Evolutionary conservation across 1,284 basidiomycete genomes (phyloP), one percentile per base, ranked within the genome.

Genomic region (Sutorius eximius): DNA sequence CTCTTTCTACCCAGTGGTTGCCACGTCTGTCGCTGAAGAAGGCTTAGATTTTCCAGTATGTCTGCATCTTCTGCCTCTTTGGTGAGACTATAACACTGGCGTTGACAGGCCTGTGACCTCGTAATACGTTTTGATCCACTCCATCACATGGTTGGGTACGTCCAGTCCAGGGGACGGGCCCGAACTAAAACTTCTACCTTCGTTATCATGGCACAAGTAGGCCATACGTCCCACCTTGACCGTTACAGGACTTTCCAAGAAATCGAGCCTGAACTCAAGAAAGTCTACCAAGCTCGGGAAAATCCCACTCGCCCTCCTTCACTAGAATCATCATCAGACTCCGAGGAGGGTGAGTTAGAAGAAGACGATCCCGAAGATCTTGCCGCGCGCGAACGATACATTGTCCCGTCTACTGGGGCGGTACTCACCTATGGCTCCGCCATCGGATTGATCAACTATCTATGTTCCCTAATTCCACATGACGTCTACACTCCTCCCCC

Each of bases 21-120:
- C 91, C 4, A 94, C 91, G 0, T 85, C 86, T 9, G 91, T 94
- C 7, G 92, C 90, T 1, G 92, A 95, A 72, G 91, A 94, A 74
- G 92, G 91, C 0, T 78, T 94, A 27, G 91, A 94, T 69, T 92
- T 94, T 71, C 88, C 86, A 13, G 87, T 87, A 65, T 50, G 79
- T 51, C 20, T 45, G 5, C 15, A 37, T 30, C 10, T 18, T 54
- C 37, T 32, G 27, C 50, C 24, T 16, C 24, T 41, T 34, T 45
- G 22, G 29, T 9, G 15, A 45, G 48, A 30, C 16, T 12, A 40
- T 37, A 54, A 63, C 51, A 33, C 36, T 42, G 49, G 30, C 36
- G 2, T 50, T 5, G 41, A 13, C 53, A 91, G 87, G 86, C 87
- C 11, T 93, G 91, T 68, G 87, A 91, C 63, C 76, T 93, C n/a